These are phyloP conservation scores for Phytopythium chamaehyphon DNA, from an alignment of 352 stramenopile species.

Conservation along the genomic window DNA sequence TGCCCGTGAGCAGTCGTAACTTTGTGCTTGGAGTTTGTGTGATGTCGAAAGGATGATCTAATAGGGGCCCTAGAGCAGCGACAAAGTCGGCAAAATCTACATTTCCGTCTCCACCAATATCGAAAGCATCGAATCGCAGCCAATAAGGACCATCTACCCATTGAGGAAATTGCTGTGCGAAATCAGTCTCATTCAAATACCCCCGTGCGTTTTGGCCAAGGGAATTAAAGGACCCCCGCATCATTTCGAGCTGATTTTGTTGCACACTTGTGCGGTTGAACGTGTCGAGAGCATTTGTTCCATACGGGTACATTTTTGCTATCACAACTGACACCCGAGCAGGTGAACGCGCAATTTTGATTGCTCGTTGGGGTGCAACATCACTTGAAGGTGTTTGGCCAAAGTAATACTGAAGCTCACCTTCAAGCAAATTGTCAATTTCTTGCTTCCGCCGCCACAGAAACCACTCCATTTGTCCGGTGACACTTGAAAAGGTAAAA, in stretches of 20 bases:
- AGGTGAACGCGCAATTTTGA: background rate
- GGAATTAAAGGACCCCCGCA: slow-evolving; percentile 25
- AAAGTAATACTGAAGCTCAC: slow-evolving; percentile 49
- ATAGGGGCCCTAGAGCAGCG: slow-evolving; percentile 35
- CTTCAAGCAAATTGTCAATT: slow-evolving; percentile 49
- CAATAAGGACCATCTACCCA: slow-evolving; percentile 21
- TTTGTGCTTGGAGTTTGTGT: slow-evolving; percentile 6
- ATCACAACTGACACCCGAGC: slow-evolving; percentile 3
- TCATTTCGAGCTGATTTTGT: slow-evolving; percentile 44
- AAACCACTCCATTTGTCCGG: slow-evolving; percentile 72
- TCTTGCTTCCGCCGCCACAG: slow-evolving; percentile 71
- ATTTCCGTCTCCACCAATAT: slow-evolving; percentile 42
- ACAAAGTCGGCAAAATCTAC: slow-evolving; percentile 59
- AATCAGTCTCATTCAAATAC: slow-evolving; percentile 30
- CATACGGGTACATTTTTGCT: slow-evolving; percentile 60
- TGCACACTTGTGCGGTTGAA: slow-evolving; percentile 49
- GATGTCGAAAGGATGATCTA: slow-evolving; percentile 52
- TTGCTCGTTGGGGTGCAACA: background rate
- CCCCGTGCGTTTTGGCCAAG: slow-evolving; percentile 35
- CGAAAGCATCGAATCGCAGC: slow-evolving; percentile 44
- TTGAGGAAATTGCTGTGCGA: slow-evolving; percentile 10
- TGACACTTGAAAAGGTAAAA: slow-evolving; percentile 59
- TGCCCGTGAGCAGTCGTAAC: background rate
- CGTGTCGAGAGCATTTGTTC: slow-evolving; percentile 40
- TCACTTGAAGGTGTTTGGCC: background rate